phyloP scores from a whole-genome alignment of 352 stramenopile species.

The Peronospora farinosa region DNA sequence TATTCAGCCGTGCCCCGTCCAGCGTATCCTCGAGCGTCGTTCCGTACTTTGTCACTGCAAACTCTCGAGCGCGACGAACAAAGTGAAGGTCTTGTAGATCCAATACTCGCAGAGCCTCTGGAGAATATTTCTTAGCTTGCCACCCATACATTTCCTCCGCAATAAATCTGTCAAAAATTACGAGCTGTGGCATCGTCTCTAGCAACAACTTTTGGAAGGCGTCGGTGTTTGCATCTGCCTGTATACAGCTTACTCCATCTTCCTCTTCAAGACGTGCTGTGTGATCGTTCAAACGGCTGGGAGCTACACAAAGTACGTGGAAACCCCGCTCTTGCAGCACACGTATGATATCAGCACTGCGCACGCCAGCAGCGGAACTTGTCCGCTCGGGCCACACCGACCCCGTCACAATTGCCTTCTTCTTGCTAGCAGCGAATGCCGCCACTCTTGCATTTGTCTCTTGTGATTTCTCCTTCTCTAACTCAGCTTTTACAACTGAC shows the following conservation, averaged over 20 bases:
- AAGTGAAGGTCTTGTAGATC: conserved; percentile 93
- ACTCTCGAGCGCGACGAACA: conserved; percentile 75
- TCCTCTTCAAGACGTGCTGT: conserved; percentile 40
- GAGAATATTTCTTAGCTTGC: conserved; percentile 70
- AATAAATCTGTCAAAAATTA: conserved; percentile 82
- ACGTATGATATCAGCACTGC: conserved; percentile 69
- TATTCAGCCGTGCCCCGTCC: conserved; percentile 22
- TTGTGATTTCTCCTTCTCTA: not conserved
- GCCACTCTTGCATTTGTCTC: conserved; percentile 31
- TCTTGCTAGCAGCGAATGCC: conserved; percentile 51
- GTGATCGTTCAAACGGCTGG: conserved; percentile 70
- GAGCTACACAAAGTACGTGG: conserved; percentile 70
- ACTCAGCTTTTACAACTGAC: not conserved
- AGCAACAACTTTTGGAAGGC: conserved; percentile 57
- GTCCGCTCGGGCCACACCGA: conserved; percentile 85
- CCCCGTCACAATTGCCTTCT: conserved; percentile 60
- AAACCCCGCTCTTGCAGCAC: conserved; percentile 59
- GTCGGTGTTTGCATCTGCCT: conserved; percentile 67
- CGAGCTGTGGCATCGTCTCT: conserved; percentile 50
- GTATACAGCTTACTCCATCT: conserved; percentile 50
- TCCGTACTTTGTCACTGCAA: conserved; percentile 59
- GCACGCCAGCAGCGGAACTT: conserved; percentile 81
- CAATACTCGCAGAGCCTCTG: conserved; percentile 75
- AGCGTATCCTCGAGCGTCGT: conserved; percentile 32
- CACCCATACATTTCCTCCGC: conserved; percentile 85